Base-by-base conservation (phyloP, 2,329 filamentous ascomycete species). In the Chrysoporthe cubensis region DNA sequence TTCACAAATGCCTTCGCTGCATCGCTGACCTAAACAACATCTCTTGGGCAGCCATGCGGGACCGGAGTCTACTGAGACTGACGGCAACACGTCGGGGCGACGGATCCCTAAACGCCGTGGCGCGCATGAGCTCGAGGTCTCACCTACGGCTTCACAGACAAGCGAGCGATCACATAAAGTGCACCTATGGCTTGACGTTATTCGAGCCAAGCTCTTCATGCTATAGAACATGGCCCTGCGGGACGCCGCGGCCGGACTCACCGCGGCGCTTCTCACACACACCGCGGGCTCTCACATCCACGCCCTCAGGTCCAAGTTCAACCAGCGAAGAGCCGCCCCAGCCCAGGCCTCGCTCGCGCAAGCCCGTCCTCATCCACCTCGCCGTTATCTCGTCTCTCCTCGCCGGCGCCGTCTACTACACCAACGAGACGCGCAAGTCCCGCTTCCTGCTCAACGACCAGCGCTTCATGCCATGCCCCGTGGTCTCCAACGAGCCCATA, bases 401-500 rank as follows among this genome's bases (percentile, higher is more conserved):
- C 32, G 34, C n/a, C 44, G 65, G 57, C 43, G 42, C 56, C 9
- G 42, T 63, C 18, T 3, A 34, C 50, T 69, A 46, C 44, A 40
- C 40, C 64, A 43, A 46, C 62, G 60, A 52, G 52, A 61, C 18
- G 50, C 46, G 64, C 2, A 44, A 52, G 9, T 46, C 72, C 14
- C 62, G 61, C 54, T 57, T 60, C 44, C 40, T 61, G 42, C 83
- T 93, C 68, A 89, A 91, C 78, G 77, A 81, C 16, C 80, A 82
- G 66, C 84, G 81, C 34, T 94, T 93, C 78, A 85, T 85, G 46
- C 85, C 87, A 3, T 94, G 91, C 79, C 86, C 83, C 37, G 85
- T 96, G 70, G 81, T 85, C 18, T 78, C 82, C 37, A 87, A 87
- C 71, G 85, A 90, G 62, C 78, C 82, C 34, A 85, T 93, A 56